A percentile compares a stretch with the other conserved stretches of the same genome.
Evolutionary conservation across 2,329 filamentous ascomycete genomes (phyloP).

Genomic region (Davidsoniella virescens): DNA sequence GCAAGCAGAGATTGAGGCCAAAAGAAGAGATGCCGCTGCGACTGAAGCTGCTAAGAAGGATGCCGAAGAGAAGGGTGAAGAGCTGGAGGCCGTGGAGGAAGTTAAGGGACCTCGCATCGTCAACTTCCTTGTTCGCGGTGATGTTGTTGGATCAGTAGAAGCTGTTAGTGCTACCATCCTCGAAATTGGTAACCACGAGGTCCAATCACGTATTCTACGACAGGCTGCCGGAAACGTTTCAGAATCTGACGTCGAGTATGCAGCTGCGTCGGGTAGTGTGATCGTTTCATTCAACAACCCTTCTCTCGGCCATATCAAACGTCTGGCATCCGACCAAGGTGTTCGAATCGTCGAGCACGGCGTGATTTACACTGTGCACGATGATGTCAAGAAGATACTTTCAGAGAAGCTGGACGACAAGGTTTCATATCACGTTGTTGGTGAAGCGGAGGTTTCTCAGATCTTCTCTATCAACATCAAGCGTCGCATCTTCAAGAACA

Average conservation of each 20-base stretch:
- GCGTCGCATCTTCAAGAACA: slow-evolving; percentile 50
- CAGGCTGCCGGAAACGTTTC: slow-evolving; percentile 61
- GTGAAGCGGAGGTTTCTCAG: slow-evolving; percentile 74
- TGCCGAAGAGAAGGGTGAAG: slow-evolving; percentile 19
- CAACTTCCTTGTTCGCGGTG: slow-evolving; percentile 78
- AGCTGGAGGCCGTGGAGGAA: slow-evolving; percentile 24
- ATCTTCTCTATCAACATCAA: slow-evolving; percentile 73
- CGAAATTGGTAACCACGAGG: slow-evolving; percentile 70
- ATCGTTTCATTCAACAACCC: slow-evolving; percentile 77
- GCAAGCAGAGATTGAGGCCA: slow-evolving; percentile 58
- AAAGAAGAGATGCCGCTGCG: slow-evolving; percentile 38
- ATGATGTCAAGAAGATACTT: slow-evolving; percentile 53
- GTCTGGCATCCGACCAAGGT: slow-evolving; percentile 50
- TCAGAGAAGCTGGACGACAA: slow-evolving; percentile 52
- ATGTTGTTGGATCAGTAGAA: slow-evolving; percentile 87
- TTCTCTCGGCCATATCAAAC: slow-evolving; percentile 49
- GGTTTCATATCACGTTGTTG: slow-evolving; percentile 54
- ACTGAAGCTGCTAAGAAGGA: slow-evolving; percentile 23
- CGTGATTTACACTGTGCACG: slow-evolving; percentile 66
- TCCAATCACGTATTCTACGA: slow-evolving; percentile 59
- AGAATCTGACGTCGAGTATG: slow-evolving; percentile 82
- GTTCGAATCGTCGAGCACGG: slow-evolving; percentile 74
- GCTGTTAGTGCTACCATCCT: slow-evolving; percentile 65
- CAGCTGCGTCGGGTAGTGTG: slow-evolving; percentile 55
- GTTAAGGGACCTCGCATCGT: slow-evolving; percentile 33